Percentiles rank a stretch among this genome's conserved stretches.
Conservation (phyloP, 495 filamentous ascomycete species). For the Extremus antarcticus region DNA sequence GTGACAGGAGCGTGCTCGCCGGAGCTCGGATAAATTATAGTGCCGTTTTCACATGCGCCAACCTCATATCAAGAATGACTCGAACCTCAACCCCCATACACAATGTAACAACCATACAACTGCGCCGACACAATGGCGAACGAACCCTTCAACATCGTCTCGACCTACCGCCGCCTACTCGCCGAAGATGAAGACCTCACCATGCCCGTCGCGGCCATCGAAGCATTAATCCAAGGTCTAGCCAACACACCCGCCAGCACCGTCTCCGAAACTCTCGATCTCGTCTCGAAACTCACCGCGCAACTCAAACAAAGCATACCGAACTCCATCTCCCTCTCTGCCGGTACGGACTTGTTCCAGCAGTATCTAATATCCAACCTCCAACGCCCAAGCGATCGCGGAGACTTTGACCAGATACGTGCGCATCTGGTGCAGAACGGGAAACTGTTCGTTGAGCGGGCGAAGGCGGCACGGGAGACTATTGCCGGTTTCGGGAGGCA, state of each 20-base stretch:
- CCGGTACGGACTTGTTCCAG: slow-evolving; percentile 92
- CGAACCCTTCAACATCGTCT: slow-evolving; percentile 40
- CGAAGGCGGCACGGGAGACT: slow-evolving; percentile 71
- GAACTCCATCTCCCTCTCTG: slow-evolving; percentile 83
- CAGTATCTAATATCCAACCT: slow-evolving; percentile 72
- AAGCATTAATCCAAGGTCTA: slow-evolving; percentile 76
- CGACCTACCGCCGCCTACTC: slow-evolving; percentile 48
- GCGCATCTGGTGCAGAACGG: slow-evolving; percentile 75
- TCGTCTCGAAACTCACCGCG: slow-evolving; percentile 61
- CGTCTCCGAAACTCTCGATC: slow-evolving; percentile 82
- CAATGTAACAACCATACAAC: background rate
- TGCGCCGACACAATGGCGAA: background rate
- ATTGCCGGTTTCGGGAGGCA: slow-evolving; percentile 69
- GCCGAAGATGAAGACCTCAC: slow-evolving; percentile 70
- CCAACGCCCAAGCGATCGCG: slow-evolving; percentile 45
- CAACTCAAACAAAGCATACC: slow-evolving; percentile 63
- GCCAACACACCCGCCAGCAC: slow-evolving; percentile 65
- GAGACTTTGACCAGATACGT: slow-evolving; percentile 71
- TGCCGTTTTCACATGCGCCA: no score
- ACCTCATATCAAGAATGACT: background rate
- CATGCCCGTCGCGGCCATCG: slow-evolving; percentile 91
- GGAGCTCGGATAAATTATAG: no score
- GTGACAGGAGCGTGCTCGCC: no score
- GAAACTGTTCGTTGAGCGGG: slow-evolving; percentile 70
- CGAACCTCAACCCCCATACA: background rate